Conservation (phyloP, 257 asterid genomes). For the Solanum megistacrolobum region DNA sequence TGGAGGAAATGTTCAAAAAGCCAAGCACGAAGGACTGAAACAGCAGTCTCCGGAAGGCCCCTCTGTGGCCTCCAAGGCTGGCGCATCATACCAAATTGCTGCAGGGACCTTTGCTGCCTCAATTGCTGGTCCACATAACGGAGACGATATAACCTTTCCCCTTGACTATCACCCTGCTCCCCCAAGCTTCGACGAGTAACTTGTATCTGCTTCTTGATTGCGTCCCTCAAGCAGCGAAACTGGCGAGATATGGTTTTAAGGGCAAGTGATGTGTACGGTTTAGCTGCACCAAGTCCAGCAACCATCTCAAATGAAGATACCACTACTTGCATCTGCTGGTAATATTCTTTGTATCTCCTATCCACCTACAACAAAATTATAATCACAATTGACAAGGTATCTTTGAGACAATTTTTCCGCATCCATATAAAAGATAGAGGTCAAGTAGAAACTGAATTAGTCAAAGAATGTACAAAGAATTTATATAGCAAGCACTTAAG, state of each 20-base stretch:
- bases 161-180: constrained; percentile 36
- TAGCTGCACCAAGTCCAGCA: constrained; percentile 61
- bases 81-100: constrained; percentile 53
- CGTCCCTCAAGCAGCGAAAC: constrained; percentile 48
- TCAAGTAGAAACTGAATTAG: neutral
- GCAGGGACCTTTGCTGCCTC: constrained; percentile 56
- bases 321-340: constrained; percentile 53
- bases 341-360: constrained; percentile 49
- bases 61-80: constrained; percentile 91
- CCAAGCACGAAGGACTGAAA: constrained; percentile 83
- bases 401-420: neutral
- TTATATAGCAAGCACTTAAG: neutral
- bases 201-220: constrained; percentile 57
- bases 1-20: constrained; percentile 84
- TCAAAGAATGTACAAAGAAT: neutral
- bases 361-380: constrained; percentile 38
- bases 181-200: constrained; percentile 41
- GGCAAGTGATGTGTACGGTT: constrained; percentile 60
- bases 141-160: constrained; percentile 43
- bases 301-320: constrained; percentile 52
- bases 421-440: neutral
- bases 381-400: neutral
- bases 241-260: constrained; percentile 59
- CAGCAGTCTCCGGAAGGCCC: constrained; percentile 78
- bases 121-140: constrained; percentile 57